Evolutionary conservation across 73 alveolate genomes (phyloP).

Genomic region (Diophrys appendiculata): DNA sequence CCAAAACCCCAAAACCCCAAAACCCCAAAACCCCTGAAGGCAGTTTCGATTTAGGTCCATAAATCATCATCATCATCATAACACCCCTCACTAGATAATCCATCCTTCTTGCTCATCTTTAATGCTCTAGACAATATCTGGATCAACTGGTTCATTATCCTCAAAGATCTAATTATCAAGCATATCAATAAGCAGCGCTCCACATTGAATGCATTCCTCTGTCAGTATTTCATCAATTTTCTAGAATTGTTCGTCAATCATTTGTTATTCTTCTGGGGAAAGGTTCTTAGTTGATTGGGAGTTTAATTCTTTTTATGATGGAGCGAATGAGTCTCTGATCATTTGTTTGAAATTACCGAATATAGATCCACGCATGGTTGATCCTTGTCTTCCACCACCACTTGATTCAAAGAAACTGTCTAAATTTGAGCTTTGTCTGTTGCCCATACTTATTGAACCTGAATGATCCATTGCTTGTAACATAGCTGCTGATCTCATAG

Average conservation of each 20-base stretch:
- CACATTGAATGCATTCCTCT: slow-evolving; percentile 54
- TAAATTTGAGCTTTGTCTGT: not conserved
- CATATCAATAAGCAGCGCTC: slow-evolving; percentile 52
- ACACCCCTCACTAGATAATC: too few species aligned
- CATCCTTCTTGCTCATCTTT: not conserved
- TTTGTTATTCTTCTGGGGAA: slow-evolving; percentile 31
- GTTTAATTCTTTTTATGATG: not conserved
- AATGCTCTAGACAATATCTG: not conserved
- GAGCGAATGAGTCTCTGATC: slow-evolving; percentile 9
- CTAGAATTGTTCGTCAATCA: slow-evolving; percentile 17
- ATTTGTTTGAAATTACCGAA: not conserved
- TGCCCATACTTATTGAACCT: not conserved
- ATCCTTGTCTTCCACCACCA: not conserved
- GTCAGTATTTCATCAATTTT: slow-evolving; percentile 47
- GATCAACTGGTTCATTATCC: slow-evolving; percentile 1
- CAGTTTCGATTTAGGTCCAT: too few species aligned
- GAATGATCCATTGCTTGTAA: not conserved
- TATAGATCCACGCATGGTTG: not conserved
- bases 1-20: too few species aligned
- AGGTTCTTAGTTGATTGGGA: slow-evolving; percentile 2
- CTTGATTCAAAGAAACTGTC: not conserved
- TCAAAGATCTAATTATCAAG: slow-evolving; percentile 36
- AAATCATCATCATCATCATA: too few species aligned
- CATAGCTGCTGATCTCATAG: not conserved
- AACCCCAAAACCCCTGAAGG: too few species aligned